Evolutionary conservation across 2,329 filamentous ascomycete species (phyloP).

Genomic region (Dactylellina parvicollis): DNA sequence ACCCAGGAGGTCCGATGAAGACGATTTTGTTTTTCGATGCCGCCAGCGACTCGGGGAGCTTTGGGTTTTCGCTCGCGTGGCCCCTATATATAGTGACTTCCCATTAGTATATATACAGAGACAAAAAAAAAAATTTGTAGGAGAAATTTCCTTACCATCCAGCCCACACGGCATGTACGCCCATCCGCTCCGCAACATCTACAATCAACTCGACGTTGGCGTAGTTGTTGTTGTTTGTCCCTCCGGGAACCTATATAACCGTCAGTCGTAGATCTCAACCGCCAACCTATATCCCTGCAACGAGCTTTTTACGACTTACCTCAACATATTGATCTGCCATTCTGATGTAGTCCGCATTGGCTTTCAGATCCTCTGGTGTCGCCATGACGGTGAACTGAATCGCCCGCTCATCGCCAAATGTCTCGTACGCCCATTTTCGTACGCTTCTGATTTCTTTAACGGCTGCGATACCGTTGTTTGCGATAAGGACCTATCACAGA

Average conservation of each 20-base stretch:
- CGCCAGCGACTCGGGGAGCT: slow-evolving; percentile 92
- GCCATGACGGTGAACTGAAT: slow-evolving; percentile 99
- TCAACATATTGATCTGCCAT: slow-evolving; percentile 99
- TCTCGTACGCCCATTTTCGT: slow-evolving; percentile 99
- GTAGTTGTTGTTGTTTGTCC: slow-evolving; percentile 99
- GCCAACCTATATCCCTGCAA: background rate
- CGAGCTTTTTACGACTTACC: slow-evolving; percentile 62
- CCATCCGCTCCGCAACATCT: slow-evolving; percentile 97
- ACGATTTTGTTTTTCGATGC: slow-evolving; percentile 98
- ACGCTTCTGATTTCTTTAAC: slow-evolving; percentile 99
- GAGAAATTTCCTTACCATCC: slow-evolving; percentile 76
- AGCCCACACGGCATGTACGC: slow-evolving; percentile 98
- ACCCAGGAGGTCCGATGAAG: slow-evolving; percentile 97
- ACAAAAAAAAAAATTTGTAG: background rate
- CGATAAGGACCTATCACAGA: slow-evolving; percentile 85
- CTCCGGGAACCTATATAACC: slow-evolving; percentile 77
- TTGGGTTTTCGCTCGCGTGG: slow-evolving; percentile 98
- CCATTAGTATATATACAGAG: slow-evolving; percentile 7
- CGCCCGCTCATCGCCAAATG: slow-evolving; percentile 95
- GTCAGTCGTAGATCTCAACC: background rate
- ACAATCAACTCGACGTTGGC: slow-evolving; percentile 99
- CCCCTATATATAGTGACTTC: slow-evolving; percentile 69
- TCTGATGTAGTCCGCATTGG: slow-evolving; percentile 98
- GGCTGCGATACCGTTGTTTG: slow-evolving; percentile 99
- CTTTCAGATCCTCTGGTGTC: slow-evolving; percentile 94